A percentile compares a stretch with the other conserved stretches of the same genome.
These are phyloP conservation scores for Funneliformis caledonium DNA, from an alignment of 371 early-diverging fungal genomes.

Conservation along the genomic window DNA sequence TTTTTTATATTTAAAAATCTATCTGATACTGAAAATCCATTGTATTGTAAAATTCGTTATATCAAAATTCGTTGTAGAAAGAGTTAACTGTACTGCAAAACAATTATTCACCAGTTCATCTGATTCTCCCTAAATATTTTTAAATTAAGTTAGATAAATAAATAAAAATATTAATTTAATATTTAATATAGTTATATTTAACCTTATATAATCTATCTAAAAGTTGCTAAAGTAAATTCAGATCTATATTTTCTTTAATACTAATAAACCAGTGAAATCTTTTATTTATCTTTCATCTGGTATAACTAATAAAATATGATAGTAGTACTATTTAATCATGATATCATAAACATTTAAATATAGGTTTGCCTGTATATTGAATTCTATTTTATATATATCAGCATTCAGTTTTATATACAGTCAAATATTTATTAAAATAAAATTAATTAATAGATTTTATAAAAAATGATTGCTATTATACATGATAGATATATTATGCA, in stretches of 20 bases:
- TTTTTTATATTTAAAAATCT: no score
- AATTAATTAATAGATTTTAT: not conserved
- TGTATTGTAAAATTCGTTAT: no score
- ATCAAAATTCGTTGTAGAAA: no score
- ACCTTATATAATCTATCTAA: not conserved
- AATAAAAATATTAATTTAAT: not conserved
- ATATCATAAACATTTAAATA: not conserved
- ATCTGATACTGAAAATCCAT: no score
- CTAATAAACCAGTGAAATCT: not conserved
- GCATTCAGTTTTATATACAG: not conserved
- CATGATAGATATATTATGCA: not conserved
- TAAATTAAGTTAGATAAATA: not conserved
- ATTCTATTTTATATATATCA: not conserved
- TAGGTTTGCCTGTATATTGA: not conserved
- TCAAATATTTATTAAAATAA: constrained; percentile 3
- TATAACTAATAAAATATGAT: not conserved
- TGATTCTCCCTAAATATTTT: no score
- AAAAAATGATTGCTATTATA: not conserved
- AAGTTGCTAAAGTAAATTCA: not conserved
- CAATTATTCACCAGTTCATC: not conserved
- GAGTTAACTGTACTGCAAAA: not conserved
- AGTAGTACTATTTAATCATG: not conserved
- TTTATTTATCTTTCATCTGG: not conserved
- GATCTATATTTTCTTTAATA: not conserved
- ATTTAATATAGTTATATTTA: not conserved